A percentile compares a stretch with the other conserved stretches of the same genome.
phyloP scores from a whole-genome alignment of 768 basidiomycete genomes.

The Mycena galericulata region DNA sequence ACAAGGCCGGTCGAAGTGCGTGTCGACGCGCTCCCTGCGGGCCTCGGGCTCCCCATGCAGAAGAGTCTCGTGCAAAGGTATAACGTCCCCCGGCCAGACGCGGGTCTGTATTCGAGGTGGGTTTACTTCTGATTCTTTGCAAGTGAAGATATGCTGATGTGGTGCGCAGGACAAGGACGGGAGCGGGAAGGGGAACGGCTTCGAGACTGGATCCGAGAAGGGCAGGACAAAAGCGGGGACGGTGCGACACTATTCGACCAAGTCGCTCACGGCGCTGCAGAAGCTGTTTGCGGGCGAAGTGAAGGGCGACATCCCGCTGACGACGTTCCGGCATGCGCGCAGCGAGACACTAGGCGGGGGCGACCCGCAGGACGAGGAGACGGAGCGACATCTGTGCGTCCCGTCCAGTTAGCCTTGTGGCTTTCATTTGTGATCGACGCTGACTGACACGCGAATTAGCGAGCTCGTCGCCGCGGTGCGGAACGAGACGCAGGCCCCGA shows the following conservation, averaged over 20 bases:
- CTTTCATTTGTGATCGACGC: background rate
- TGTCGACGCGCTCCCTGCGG: conserved; percentile 78
- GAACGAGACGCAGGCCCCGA: conserved; percentile 56
- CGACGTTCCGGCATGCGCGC: conserved; percentile 61
- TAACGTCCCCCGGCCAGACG: conserved; percentile 51
- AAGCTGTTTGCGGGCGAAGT: conserved; percentile 74
- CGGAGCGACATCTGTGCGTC: conserved; percentile 81
- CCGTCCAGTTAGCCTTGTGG: too few species aligned
- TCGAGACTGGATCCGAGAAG: background rate
- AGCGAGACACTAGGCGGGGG: conserved; percentile 43
- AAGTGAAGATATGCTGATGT: background rate
- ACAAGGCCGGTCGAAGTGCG: conserved; percentile 79
- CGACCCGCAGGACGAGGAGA: conserved; percentile 65
- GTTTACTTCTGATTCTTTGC: background rate
- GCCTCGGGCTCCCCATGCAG: conserved; percentile 83
- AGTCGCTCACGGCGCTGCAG: conserved; percentile 71
- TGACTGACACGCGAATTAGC: conserved; percentile 50
- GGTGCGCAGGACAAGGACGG: conserved; percentile 32
- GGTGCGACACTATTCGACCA: conserved; percentile 61
- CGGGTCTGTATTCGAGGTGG: conserved; percentile 10
- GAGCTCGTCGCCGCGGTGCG: conserved; percentile 77
- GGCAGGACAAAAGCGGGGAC: background rate
- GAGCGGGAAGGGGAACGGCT: background rate
- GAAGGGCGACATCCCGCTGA: conserved; percentile 68
- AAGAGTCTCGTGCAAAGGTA: conserved; percentile 78